These are phyloP conservation scores for Epichloe baconii DNA, from an alignment of 2,329 filamentous ascomycete genomes.

Conservation along the genomic window DNA sequence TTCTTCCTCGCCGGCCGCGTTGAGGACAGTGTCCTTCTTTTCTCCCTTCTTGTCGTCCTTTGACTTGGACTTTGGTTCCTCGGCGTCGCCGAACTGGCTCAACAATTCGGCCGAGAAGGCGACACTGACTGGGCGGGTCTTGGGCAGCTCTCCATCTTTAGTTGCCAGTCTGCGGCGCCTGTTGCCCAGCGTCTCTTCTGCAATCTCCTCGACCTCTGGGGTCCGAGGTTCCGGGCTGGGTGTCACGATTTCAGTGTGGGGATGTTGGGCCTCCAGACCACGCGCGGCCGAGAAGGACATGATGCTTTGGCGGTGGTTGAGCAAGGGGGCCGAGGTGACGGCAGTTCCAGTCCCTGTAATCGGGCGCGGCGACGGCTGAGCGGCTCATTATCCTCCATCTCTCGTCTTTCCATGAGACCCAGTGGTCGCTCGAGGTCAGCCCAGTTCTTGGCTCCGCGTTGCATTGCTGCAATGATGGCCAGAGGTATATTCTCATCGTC, in stretches of 20 bases:
- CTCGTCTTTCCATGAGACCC: constrained; percentile 66
- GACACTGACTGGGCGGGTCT: constrained; percentile 45
- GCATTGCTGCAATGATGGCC: constrained; percentile 58
- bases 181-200: constrained; percentile 53
- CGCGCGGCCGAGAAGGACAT: constrained; percentile 25
- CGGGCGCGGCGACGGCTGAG: constrained; percentile 64
- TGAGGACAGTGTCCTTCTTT: constrained; percentile 20
- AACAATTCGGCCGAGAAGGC: constrained; percentile 60
- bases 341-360: constrained; percentile 49
- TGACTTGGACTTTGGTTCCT: constrained; percentile 22
- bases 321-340: constrained; percentile 18
- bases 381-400: constrained; percentile 87
- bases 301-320: constrained; percentile 30
- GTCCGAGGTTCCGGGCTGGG: constrained; percentile 17
- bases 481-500: constrained; percentile 82
- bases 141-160: constrained; percentile 38
- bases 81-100: constrained; percentile 44
- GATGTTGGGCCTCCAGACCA: constrained; percentile 1
- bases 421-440: constrained; percentile 50
- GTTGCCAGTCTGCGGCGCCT: constrained; percentile 52
- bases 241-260: not conserved
- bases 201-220: constrained; percentile 43
- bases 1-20: constrained; percentile 44
- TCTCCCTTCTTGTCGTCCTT: constrained; percentile 24
- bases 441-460: constrained; percentile 36